Percentiles rank a stretch among this genome's conserved stretches.
Evolutionary conservation across 2,329 filamentous ascomycete species (phyloP).

Genomic region (Myriosclerotinia curreyana): DNA sequence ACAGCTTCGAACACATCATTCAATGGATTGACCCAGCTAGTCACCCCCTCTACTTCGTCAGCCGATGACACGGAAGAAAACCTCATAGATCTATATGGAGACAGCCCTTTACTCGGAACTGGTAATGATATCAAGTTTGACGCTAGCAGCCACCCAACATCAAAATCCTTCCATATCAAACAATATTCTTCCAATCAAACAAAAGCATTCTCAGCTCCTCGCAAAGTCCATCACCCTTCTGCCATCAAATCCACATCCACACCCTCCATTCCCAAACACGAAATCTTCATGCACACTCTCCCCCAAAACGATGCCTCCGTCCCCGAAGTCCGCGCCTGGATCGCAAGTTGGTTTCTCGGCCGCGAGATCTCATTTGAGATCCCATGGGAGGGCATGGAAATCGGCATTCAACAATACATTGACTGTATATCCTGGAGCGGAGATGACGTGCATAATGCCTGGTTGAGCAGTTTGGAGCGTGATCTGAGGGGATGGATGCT

Average conservation of each 20-base stretch:
- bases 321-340: neutral
- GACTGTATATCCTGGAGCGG: neutral
- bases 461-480: neutral
- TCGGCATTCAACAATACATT: neutral
- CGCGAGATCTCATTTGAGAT: neutral
- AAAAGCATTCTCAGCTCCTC: neutral
- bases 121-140: neutral
- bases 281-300: neutral
- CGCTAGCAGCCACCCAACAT: too few species aligned
- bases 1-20: neutral
- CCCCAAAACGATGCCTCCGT: neutral
- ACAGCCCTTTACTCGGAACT: neutral
- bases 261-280: neutral
- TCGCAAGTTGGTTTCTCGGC: slow-evolving; percentile 7
- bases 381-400: neutral
- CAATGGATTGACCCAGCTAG: neutral
- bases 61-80: neutral
- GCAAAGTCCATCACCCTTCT: neutral
- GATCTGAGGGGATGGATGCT: neutral
- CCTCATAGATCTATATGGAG: neutral
- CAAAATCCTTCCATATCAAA: too few species aligned
- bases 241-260: neutral
- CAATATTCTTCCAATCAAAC: neutral
- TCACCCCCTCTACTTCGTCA: neutral
- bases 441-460: neutral